A percentile compares a stretch with the other conserved stretches of the same genome.
phyloP scores from a whole-genome alignment of 1,284 basidiomycete genomes.

The Papiliotrema nemorosa region DNA sequence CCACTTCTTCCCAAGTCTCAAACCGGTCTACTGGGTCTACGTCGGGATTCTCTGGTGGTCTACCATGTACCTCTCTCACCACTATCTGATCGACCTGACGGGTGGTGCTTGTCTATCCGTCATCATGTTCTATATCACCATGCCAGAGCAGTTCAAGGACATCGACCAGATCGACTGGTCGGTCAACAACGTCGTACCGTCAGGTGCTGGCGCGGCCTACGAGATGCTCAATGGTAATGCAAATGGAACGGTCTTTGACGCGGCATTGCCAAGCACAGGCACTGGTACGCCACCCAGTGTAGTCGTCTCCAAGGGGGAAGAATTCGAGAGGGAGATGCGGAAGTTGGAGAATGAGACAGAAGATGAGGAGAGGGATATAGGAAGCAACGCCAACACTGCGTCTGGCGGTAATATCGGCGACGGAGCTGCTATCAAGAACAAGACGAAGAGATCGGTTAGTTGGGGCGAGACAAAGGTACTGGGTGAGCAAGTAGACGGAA shows the following conservation, averaged over 20 bases:
- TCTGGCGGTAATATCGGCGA: not conserved
- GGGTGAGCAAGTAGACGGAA: constrained; percentile 23
- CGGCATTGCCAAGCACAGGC: not conserved
- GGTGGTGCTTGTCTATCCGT: constrained; percentile 88
- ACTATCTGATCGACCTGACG: constrained; percentile 96
- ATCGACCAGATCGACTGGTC: constrained; percentile 54
- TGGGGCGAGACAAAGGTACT: constrained; percentile 47
- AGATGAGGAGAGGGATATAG: constrained; percentile 18
- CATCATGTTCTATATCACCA: constrained; percentile 80
- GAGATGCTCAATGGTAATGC: constrained; percentile 37
- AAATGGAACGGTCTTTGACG: constrained; percentile 5
- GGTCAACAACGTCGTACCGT: too few relatives aligned
- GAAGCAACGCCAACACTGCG: constrained; percentile 6
- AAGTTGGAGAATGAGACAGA: constrained; percentile 39
- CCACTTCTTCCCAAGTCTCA: constrained; percentile 84
- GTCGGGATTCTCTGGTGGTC: constrained; percentile 91
- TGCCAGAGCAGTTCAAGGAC: constrained; percentile 73
- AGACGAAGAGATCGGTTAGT: constrained; percentile 30
- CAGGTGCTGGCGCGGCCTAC: constrained; percentile 23
- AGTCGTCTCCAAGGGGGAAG: constrained; percentile 18
- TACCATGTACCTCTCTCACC: constrained; percentile 97
- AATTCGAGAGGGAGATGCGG: constrained; percentile 49
- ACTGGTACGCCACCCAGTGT: not conserved
- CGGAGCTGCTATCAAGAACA: constrained; percentile 1
- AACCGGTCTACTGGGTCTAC: constrained; percentile 73